These are phyloP conservation scores for Globisporangium recalcitrans DNA, from an alignment of 352 stramenopile genomes.

Conservation along the genomic window DNA sequence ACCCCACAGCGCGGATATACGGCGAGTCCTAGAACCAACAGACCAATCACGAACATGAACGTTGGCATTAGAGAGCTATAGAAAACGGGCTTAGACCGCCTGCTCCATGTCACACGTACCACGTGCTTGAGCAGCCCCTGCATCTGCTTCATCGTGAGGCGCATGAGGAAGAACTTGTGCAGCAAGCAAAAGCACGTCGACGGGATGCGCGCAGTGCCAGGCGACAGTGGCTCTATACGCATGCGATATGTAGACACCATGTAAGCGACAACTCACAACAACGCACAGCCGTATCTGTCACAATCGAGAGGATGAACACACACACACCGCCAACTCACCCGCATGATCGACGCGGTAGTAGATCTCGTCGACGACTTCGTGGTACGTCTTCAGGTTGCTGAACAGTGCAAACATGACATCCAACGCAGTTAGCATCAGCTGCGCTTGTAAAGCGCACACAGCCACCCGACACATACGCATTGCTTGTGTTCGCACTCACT, in stretches of 20 bases:
- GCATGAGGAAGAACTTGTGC: conserved; percentile 95
- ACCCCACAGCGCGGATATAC: conserved; percentile 95
- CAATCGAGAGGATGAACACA: neutral
- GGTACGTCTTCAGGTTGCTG: conserved; percentile 91
- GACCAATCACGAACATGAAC: neutral
- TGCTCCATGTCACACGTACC: conserved; percentile 22
- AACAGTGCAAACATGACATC: too few species aligned
- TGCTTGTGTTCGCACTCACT: conserved; percentile 27
- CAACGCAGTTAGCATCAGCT: neutral
- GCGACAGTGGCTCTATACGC: conserved; percentile 89
- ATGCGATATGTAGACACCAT: neutral
- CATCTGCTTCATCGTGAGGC: conserved; percentile 96
- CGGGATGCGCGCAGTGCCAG: conserved; percentile 86
- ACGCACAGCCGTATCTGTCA: too few species aligned
- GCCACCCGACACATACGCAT: neutral
- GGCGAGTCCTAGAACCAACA: conserved; percentile 80
- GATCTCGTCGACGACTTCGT: conserved; percentile 95
- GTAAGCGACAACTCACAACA: neutral
- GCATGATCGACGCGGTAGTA: conserved; percentile 86
- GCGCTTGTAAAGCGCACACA: neutral
- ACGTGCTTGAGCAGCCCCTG: conserved; percentile 89
- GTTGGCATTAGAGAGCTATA: neutral
- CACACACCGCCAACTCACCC: conserved; percentile 22
- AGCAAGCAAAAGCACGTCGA: conserved; percentile 96
- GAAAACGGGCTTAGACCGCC: neutral